Evolutionary conservation across 2,329 filamentous ascomycete species (phyloP), one percentile per base, ranked within the genome.

Genomic region (Ascochyta fabae): DNA sequence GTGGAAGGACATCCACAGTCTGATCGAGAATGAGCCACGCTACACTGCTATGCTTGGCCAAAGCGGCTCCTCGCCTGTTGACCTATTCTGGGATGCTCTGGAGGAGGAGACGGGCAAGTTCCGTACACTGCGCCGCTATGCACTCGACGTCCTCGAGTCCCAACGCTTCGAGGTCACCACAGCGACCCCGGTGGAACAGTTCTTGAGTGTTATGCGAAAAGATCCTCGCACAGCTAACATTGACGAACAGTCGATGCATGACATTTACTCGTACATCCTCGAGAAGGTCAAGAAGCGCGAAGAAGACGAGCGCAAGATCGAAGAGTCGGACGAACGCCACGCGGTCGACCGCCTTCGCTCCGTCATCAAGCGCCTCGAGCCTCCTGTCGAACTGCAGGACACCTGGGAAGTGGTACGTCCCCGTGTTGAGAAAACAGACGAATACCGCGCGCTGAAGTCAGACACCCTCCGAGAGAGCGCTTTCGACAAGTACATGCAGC

Each of bases 51-150:
- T 96, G 82, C 84, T 93, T 56, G 93, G 92, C 47, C 91, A 96
- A 71, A 78, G 85, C 55, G 93, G 94, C 52, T 96, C 93, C 4
- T 90, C 86, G 4, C 91, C 95, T 13, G 83, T 96, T 62, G 92
- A 98, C 69, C 81, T 99, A 6, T 98, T 99, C 79, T 97, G 94
- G 92, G 95, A 99, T 73, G 81, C 93, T 43, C 84, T 98, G 24
- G 95, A 98, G 74, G 92, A 96, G 74, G 92, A 98, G 75, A 94
- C 99, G 71, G 87, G 90, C 54, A 87, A 88, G n/a, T 81, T 97
- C 43, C 88, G 93, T 58, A 88, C 86, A 45, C 88, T 89, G 44
- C 84, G 91, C 58, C 96, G 95, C 71, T 87, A 92, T 70, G 90
- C 96, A 35, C 80, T 95, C 62, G 92, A 96, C 77, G 91, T 95